Base-by-base conservation (phyloP, 2,329 filamentous ascomycete genomes). In the Epichloe brachyelytri region DNA sequence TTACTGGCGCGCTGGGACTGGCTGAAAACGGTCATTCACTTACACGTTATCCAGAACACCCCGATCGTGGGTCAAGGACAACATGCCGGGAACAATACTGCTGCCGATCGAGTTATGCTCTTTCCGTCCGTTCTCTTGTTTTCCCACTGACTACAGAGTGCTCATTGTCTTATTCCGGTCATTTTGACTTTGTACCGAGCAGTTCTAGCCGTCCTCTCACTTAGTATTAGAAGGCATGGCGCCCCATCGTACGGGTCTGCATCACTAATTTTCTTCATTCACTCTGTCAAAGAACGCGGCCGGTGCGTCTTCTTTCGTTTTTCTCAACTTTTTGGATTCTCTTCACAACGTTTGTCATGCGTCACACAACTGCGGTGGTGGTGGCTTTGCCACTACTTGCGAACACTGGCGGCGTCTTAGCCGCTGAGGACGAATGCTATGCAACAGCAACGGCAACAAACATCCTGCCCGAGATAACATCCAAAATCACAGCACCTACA, bases 331-430 rank as follows among this genome's bases (percentile, higher is more conserved):
- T 30, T 30, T 30, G 8, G 1, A 30, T 30, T 26, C 4, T 40
- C 36, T 20, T 39, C 19, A 33, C 4, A 19, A 3, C 5, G 8
- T 7, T 39, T 5, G 5, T 17, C 19, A 50, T 53, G 49, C 45
- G 46, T 45, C 38, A 38, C 39, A 34, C 30, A 41, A n/a, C 20
- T 12, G 8, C 39, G 3, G 14, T 53, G n/a, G n/a, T 50, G 40
- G 49, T 47, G 7, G 43, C 22, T 12, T 30, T 51, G 46, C 46
- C 52, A n/a, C 49, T 54, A 3, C 12, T 54, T 10, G 20, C 41
- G 3, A 30, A 36, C 20, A 5, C 46, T 4, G 46, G 45, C 39
- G 46, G 45, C 39, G 37, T 44, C 43, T 17, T 37, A 2, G 46
- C 43, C 14, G 14, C 4, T 1, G 8, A 49, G 3, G n/a, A 49